Evolutionary conservation across 2,329 filamentous ascomycete genomes (phyloP), one percentile per base, ranked within the genome.

Genomic region (Neopestalotiopsis sp.): DNA sequence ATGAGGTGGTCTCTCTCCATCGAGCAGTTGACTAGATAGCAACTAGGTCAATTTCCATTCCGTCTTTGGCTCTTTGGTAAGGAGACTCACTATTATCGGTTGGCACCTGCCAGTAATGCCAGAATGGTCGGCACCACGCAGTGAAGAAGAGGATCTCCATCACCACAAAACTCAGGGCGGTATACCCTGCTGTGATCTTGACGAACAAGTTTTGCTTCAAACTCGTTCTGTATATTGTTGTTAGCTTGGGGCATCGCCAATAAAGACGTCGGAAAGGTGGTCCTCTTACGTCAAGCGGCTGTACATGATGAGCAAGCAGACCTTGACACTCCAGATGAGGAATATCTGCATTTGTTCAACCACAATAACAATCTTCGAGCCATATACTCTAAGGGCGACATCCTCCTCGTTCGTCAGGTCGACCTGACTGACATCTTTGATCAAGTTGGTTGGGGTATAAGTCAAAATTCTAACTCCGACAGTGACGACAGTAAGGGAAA

Each of bases 321-420:
- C 77, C 75, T 90, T 90, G 71, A 89, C 81, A 0, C 81, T 77
- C 85, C 87, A 90, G 38, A 87, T 86, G 10, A 86, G 84, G 66
- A 89, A 80, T 20, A 90, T 81, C 80, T 92, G 91, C 73, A 86
- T 85, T 77, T 90, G 83, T 72, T 91, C 89, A 2, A 88, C 86
- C 9, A 90, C 85, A 49, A 90, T 81, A 0, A 90, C 88, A 80
- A 89, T 85, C 81, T 91, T 91, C 61, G 87, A 90, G 12, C 89
- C 89, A 49, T 76, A 79, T 0, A 80, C 75, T 63, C 87, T 80
- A 40, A 82, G 78, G 3, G 71, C 73, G 12, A 62, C 20, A 61
- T 84, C 82, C 45, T 81, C 82, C 0, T 79, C 70, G 0, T 84
- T 80, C 0, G 88, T 88, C 62, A 90, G 78, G 3, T 75, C 70